Percentiles rank a stretch among this genome's conserved stretches.
phyloP scores from a whole-genome alignment of 768 basidiomycete species.

The Boletus barrowsii region DNA sequence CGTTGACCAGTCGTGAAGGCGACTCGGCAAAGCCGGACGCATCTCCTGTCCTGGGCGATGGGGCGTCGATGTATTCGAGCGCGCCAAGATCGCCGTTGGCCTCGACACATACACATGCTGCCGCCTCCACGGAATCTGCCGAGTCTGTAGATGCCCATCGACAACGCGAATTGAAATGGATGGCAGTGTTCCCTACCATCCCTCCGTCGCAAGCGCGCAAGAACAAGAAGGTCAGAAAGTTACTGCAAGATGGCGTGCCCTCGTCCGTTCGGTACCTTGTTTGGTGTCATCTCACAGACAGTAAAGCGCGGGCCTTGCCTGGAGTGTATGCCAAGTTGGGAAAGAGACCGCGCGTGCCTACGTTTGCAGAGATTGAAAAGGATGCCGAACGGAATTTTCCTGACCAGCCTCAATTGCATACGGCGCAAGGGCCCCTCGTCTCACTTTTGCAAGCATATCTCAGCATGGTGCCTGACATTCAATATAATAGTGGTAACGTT shows the following conservation, averaged over 20 bases:
- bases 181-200: constrained; percentile 54
- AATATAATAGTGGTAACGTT: constrained; percentile 57
- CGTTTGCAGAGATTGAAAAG: constrained; percentile 51
- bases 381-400: constrained; percentile 56
- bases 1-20: constrained; percentile 30
- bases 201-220: constrained; percentile 65
- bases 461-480: constrained; percentile 81
- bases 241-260: constrained; percentile 77
- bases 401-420: constrained; percentile 57
- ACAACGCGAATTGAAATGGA: constrained; percentile 75
- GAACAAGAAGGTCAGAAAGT: constrained; percentile 73
- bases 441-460: constrained; percentile 70
- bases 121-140: constrained; percentile 15
- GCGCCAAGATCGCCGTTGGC: constrained; percentile 27
- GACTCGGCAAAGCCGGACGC: constrained; percentile 6
- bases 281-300: constrained; percentile 79
- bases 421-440: constrained; percentile 52
- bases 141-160: constrained; percentile 58
- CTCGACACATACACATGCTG: neutral
- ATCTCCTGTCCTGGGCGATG: constrained; percentile 36
- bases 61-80: constrained; percentile 39
- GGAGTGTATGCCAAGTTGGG: constrained; percentile 65
- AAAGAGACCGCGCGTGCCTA: constrained; percentile 51
- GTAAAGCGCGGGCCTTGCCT: constrained; percentile 64
- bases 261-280: constrained; percentile 81